Conservation (phyloP, 352 stramenopile species). For the Globisporangium canariense region DNA sequence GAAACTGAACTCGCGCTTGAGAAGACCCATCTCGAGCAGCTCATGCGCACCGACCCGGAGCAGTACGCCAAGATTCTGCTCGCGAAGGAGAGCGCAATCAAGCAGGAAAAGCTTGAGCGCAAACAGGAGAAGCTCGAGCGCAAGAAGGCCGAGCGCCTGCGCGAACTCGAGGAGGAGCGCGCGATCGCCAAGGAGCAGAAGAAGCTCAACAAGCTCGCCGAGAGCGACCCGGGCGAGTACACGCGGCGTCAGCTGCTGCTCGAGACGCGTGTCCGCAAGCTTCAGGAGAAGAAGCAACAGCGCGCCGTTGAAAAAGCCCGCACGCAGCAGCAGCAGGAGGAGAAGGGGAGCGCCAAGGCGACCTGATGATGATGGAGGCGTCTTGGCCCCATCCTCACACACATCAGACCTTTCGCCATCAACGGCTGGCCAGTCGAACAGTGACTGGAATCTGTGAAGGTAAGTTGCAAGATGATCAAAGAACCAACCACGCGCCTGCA, state of each 20-base stretch:
- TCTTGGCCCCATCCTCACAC: not conserved
- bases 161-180: slow-evolving; percentile 54
- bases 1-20: slow-evolving; percentile 25
- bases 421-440: not conserved
- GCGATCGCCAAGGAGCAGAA: slow-evolving; percentile 63
- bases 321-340: slow-evolving; percentile 16
- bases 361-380: not conserved
- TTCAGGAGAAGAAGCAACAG: slow-evolving; percentile 46
- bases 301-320: slow-evolving; percentile 37
- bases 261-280: slow-evolving; percentile 37
- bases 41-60: slow-evolving; percentile 34
- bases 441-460: not conserved
- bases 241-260: slow-evolving; percentile 40
- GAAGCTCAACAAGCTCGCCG: slow-evolving; percentile 50
- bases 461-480: not conserved
- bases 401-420: not conserved
- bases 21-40: slow-evolving; percentile 27
- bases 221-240: slow-evolving; percentile 44
- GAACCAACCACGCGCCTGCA: too few relatives aligned
- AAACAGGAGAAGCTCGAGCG: slow-evolving; percentile 36
- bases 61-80: slow-evolving; percentile 41
- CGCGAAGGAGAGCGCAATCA: slow-evolving; percentile 27
- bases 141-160: slow-evolving; percentile 48
- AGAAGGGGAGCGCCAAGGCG: not conserved
- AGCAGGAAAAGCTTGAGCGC: slow-evolving; percentile 29